Percentiles rank a stretch among this genome's conserved stretches.
Evolutionary conservation across 345 rosid species (phyloP).

Genomic region (Kernera saxatilis): DNA sequence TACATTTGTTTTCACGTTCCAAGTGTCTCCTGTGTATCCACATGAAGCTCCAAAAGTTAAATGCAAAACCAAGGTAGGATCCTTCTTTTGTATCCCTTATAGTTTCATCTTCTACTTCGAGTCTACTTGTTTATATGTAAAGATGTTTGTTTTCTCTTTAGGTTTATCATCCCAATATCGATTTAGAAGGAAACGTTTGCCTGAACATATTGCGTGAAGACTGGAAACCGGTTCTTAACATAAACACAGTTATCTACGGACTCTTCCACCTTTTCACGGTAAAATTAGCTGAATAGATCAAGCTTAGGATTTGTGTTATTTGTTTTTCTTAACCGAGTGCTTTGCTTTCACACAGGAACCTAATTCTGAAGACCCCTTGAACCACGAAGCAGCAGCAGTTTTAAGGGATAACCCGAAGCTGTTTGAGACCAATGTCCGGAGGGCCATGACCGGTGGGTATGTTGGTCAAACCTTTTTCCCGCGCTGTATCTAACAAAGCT

Average conservation of each 20-base stretch:
- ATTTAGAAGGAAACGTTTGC: conserved; percentile 96
- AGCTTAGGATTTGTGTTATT: neutral
- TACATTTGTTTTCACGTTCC: conserved; percentile 76
- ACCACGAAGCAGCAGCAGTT: conserved; percentile 85
- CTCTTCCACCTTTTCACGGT: conserved; percentile 93
- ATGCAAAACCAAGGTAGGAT: conserved; percentile 89
- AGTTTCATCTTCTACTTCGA: neutral
- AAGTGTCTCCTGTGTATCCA: conserved; percentile 83
- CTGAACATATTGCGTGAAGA: conserved; percentile 91
- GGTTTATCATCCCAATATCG: conserved; percentile 98
- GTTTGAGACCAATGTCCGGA: conserved; percentile 65
- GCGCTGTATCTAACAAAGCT: conserved; percentile 49
- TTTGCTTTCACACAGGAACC: conserved; percentile 55
- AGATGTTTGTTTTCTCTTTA: conserved; percentile 8
- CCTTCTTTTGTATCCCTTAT: neutral
- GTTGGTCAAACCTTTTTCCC: conserved; percentile 73
- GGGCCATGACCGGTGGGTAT: conserved; percentile 78
- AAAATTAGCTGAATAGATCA: neutral
- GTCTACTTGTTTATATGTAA: neutral
- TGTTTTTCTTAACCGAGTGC: neutral
- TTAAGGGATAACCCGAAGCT: conserved; percentile 76
- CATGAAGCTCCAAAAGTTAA: conserved; percentile 97
- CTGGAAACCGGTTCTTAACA: conserved; percentile 97
- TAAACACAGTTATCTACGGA: conserved; percentile 87
- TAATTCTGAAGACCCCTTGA: conserved; percentile 88